Percentiles rank a stretch among this genome's conserved stretches.
phyloP scores from a whole-genome alignment of 2,329 filamentous ascomycete genomes.

The Coniochaeta sp. region DNA sequence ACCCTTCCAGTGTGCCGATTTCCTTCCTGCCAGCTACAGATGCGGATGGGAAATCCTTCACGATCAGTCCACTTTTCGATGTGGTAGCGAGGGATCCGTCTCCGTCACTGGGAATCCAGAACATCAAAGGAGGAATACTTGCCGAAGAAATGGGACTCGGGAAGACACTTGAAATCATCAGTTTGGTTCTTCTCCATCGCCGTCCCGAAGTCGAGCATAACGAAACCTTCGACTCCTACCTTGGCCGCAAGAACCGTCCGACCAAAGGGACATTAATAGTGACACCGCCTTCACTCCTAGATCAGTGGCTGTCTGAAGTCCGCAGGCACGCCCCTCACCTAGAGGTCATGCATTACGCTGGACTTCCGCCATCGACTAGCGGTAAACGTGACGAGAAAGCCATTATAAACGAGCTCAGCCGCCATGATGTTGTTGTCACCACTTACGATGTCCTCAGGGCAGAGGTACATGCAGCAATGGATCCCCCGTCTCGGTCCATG shows the following conservation, averaged over 20 bases:
- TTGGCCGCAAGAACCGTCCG: slow-evolving; percentile 34
- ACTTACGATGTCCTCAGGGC: slow-evolving; percentile 65
- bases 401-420: slow-evolving; percentile 35
- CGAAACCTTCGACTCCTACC: slow-evolving; percentile 27
- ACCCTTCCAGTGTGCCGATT: slow-evolving; percentile 20
- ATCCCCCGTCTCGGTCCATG: slow-evolving; percentile 60
- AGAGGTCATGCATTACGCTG: slow-evolving; percentile 49
- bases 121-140: slow-evolving; percentile 56
- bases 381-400: slow-evolving; percentile 29
- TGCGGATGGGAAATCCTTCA: slow-evolving; percentile 28
- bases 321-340: slow-evolving; percentile 49
- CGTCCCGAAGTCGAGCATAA: slow-evolving; percentile 22
- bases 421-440: slow-evolving; percentile 54
- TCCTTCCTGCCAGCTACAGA: slow-evolving; percentile 40
- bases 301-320: slow-evolving; percentile 58
- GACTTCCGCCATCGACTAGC: slow-evolving; percentile 27
- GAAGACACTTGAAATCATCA: slow-evolving; percentile 71
- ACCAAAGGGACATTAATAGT: slow-evolving; percentile 56
- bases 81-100: slow-evolving; percentile 43
- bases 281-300: slow-evolving; percentile 45
- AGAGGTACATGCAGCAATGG: slow-evolving; percentile 71
- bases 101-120: slow-evolving; percentile 33
- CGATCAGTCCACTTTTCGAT: slow-evolving; percentile 53
- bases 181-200: slow-evolving; percentile 59
- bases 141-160: slow-evolving; percentile 80